Conservation (phyloP, 768 basidiomycete species). For the Boletus subparvulus region DNA sequence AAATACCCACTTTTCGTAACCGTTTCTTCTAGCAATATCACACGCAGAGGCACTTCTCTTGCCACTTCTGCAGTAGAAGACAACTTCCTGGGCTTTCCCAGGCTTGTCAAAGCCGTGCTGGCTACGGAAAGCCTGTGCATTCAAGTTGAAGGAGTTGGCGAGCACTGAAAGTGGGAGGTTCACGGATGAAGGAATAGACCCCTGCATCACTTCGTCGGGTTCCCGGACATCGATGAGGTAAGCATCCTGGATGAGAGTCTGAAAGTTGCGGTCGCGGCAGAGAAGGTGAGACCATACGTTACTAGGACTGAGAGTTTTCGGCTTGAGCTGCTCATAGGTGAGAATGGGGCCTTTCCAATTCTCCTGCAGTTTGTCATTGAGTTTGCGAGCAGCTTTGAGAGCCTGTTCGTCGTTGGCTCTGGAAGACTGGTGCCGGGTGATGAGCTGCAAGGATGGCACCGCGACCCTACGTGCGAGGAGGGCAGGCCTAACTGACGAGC, state of each 20-base stretch:
- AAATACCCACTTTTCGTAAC: slow-evolving; percentile 69
- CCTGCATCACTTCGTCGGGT: slow-evolving; percentile 86
- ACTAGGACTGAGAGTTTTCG: slow-evolving; percentile 73
- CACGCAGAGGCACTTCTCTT: slow-evolving; percentile 78
- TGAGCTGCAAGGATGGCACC: slow-evolving; percentile 12
- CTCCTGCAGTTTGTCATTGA: slow-evolving; percentile 44
- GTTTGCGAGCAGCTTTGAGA: slow-evolving; percentile 31
- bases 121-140: slow-evolving; percentile 53
- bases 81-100: slow-evolving; percentile 64
- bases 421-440: slow-evolving; percentile 38
- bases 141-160: slow-evolving; percentile 59
- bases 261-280: slow-evolving; percentile 1
- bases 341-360: slow-evolving; percentile 79
- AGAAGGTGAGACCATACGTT: slow-evolving; percentile 38
- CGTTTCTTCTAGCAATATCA: slow-evolving; percentile 78
- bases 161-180: slow-evolving; percentile 86
- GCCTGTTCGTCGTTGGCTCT: slow-evolving; percentile 24
- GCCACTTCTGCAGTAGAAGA: slow-evolving; percentile 91
- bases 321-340: slow-evolving; percentile 79
- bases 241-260: slow-evolving; percentile 47
- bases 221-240: slow-evolving; percentile 92
- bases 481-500: slow-evolving; percentile 9
- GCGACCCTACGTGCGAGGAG: slow-evolving; percentile 3
- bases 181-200: slow-evolving; percentile 90
- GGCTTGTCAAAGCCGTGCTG: slow-evolving; percentile 79